phyloP scores from a whole-genome alignment of 2,329 filamentous ascomycete species.

The Trichoderma sp. region DNA sequence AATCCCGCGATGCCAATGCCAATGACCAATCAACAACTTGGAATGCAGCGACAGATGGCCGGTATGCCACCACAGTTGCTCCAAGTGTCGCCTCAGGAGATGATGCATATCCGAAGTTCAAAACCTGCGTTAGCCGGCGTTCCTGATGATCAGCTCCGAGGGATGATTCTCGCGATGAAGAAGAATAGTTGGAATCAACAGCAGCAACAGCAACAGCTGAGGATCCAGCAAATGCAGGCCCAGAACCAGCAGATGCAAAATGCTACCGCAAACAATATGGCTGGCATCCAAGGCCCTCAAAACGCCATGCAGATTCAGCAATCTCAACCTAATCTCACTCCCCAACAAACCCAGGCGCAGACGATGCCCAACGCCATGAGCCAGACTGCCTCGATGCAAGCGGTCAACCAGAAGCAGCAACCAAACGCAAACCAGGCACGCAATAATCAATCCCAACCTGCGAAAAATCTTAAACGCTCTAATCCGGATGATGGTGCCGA shows the following conservation, averaged over 20 bases:
- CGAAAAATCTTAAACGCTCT: conserved; percentile 56
- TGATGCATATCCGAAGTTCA: conserved; percentile 39
- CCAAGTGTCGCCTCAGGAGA: conserved; percentile 42
- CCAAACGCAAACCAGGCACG: conserved; percentile 36
- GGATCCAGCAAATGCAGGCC: conserved; percentile 40
- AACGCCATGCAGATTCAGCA: conserved; percentile 59
- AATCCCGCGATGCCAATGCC: conserved; percentile 34
- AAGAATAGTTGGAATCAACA: conserved; percentile 38
- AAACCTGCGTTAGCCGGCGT: conserved; percentile 37
- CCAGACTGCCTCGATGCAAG: conserved; percentile 43
- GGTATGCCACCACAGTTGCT: conserved; percentile 38
- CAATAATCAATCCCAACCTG: conserved; percentile 35
- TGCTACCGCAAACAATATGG: conserved; percentile 45
- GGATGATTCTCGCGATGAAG: conserved; percentile 42
- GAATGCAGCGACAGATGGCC: conserved; percentile 34
- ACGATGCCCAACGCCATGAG: conserved; percentile 49
- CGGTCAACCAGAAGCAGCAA: conserved; percentile 40
- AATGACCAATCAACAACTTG: conserved; percentile 38
- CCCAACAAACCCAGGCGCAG: conserved; percentile 45
- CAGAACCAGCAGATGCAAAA: conserved; percentile 45
- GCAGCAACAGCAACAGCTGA: conserved; percentile 40
- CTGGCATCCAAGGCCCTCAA: conserved; percentile 54
- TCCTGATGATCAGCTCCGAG: conserved; percentile 42
- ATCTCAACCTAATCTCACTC: conserved; percentile 47
- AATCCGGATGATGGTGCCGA: conserved; percentile 52